A percentile compares a stretch with the other conserved stretches of the same genome.
Evolutionary conservation across 257 asterid genomes (phyloP).

Genomic region (Solanum okadae): DNA sequence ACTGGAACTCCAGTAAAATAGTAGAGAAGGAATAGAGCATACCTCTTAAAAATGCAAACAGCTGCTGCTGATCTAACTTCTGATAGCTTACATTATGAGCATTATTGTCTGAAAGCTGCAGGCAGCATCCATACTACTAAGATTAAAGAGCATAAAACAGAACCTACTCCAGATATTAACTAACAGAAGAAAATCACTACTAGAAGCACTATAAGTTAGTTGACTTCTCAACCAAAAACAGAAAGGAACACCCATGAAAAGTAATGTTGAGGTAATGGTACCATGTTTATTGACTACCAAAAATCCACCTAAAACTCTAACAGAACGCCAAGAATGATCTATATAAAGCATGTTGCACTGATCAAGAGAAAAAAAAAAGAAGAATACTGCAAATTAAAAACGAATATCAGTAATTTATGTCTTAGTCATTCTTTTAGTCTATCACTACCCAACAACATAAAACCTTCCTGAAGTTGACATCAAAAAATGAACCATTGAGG

Average conservation of each 20-base stretch:
- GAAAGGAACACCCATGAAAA: not conserved
- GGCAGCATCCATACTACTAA: conserved; percentile 28
- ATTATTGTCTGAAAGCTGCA: conserved; percentile 64
- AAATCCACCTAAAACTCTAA: not conserved
- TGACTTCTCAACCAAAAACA: not conserved
- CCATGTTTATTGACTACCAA: not conserved
- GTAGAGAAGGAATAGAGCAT: not conserved
- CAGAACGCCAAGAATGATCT: not conserved
- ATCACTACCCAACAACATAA: not conserved
- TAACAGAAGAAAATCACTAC: not conserved
- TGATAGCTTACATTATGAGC: conserved; percentile 22
- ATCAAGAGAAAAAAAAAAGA: not conserved
- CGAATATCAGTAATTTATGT: not conserved
- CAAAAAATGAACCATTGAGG: not conserved
- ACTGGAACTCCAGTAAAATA: conserved; percentile 2
- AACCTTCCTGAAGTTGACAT: not conserved
- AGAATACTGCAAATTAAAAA: not conserved
- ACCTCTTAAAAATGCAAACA: conserved; percentile 66
- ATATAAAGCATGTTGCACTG: not conserved
- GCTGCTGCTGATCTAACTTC: conserved; percentile 58
- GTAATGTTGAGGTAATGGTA: not conserved
- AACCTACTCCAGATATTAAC: not conserved
- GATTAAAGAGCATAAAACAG: not conserved
- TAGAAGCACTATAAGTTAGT: not conserved
- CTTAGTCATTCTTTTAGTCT: not conserved